A percentile compares a stretch with the other conserved stretches of the same genome.
These are phyloP conservation scores for Myxozyma neotropica DNA, from an alignment of 805 yeast species.

Conservation along the genomic window DNA sequence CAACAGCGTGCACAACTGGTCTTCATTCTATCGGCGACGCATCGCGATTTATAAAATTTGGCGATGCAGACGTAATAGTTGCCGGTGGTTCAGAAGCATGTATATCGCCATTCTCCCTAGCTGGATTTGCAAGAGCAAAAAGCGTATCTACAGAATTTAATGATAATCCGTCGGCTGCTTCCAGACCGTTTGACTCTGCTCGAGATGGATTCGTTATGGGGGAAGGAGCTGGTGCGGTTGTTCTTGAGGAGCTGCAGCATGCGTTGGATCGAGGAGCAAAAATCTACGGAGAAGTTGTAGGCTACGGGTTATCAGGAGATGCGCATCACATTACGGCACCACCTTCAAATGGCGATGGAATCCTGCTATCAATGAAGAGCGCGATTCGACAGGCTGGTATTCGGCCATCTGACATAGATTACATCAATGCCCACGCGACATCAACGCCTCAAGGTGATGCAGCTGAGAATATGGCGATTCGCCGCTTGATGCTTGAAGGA, in stretches of 20 bases:
- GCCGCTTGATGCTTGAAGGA: slow-evolving; percentile 50
- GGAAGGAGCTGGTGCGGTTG: slow-evolving; percentile 86
- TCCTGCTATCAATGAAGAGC: slow-evolving; percentile 75
- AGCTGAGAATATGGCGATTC: slow-evolving; percentile 81
- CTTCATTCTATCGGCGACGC: slow-evolving; percentile 94
- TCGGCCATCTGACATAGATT: slow-evolving; percentile 57
- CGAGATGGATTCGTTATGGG: slow-evolving; percentile 89
- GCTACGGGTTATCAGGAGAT: slow-evolving; percentile 92
- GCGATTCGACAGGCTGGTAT: slow-evolving; percentile 61
- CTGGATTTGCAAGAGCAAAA: slow-evolving; percentile 90
- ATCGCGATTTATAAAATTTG: slow-evolving; percentile 71
- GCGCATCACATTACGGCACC: slow-evolving; percentile 95
- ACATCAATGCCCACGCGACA: slow-evolving; percentile 96
- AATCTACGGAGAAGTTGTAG: slow-evolving; percentile 78
- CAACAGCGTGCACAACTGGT: slow-evolving; percentile 98
- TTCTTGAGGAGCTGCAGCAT: slow-evolving; percentile 76
- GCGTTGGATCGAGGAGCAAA: slow-evolving; percentile 62
- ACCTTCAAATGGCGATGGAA: slow-evolving; percentile 78
- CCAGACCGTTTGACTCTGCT: slow-evolving; percentile 81
- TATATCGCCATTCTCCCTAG: slow-evolving; percentile 80
- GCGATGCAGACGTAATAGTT: slow-evolving; percentile 81
- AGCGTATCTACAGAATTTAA: slow-evolving; percentile 68
- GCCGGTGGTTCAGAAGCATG: slow-evolving; percentile 95
- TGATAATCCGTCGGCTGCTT: slow-evolving; percentile 64
- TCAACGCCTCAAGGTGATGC: slow-evolving; percentile 86